phyloP scores from a whole-genome alignment of 352 stramenopile genomes.

The Globisporangium recalcitrans region DNA sequence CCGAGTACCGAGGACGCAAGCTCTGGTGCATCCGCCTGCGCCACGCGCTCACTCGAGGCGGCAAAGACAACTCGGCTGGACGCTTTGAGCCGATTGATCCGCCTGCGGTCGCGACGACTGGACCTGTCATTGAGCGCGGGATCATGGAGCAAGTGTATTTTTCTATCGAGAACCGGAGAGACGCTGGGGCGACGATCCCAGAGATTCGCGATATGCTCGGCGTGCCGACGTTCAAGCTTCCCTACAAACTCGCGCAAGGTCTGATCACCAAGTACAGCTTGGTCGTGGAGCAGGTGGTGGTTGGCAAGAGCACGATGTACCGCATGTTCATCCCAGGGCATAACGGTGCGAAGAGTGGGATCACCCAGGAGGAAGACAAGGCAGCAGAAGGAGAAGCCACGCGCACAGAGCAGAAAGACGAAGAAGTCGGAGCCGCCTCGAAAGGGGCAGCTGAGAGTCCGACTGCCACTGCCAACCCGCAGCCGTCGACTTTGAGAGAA shows the following conservation, averaged over 20 bases:
- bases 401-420: not conserved
- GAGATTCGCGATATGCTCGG: conserved; percentile 73
- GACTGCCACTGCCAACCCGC: conserved; percentile 13
- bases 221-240: conserved; percentile 80
- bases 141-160: conserved; percentile 80
- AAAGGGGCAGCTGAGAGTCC: not conserved
- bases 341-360: not conserved
- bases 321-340: conserved; percentile 59
- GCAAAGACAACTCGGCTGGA: conserved; percentile 14
- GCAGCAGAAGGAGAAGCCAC: not conserved
- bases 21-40: conserved; percentile 73
- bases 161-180: conserved; percentile 44
- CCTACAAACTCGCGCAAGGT: conserved; percentile 74
- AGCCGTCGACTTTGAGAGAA: conserved; percentile 57
- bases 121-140: conserved; percentile 59
- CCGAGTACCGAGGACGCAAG: conserved; percentile 58
- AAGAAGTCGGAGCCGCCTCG: not conserved
- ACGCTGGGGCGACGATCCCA: conserved; percentile 62
- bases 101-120: conserved; percentile 2
- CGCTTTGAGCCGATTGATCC: conserved; percentile 20
- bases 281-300: conserved; percentile 66
- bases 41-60: conserved; percentile 8
- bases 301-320: conserved; percentile 82
- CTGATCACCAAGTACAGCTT: conserved; percentile 81
- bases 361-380: not conserved